phyloP scores from a whole-genome alignment of 805 yeast genomes.

The Ogataea naganishii region DNA sequence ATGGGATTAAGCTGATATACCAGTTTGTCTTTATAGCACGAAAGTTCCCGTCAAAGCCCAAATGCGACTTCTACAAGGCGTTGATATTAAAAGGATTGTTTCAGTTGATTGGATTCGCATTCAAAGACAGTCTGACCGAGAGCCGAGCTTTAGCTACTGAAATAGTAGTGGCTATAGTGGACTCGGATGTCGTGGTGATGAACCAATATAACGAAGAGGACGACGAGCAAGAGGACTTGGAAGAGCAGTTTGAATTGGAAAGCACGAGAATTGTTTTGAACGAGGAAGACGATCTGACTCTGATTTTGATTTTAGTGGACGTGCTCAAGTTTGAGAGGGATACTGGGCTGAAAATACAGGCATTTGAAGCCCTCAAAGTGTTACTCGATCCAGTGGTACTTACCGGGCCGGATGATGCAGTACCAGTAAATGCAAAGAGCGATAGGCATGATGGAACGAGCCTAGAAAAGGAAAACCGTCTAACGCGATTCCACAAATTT shows the following conservation, averaged over 20 bases:
- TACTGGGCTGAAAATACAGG: constrained; percentile 71
- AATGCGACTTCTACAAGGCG: constrained; percentile 54
- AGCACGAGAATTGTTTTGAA: not conserved
- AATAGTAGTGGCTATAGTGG: constrained; percentile 68
- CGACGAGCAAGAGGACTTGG: constrained; percentile 1
- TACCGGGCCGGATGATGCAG: not conserved
- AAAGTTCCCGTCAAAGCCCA: constrained; percentile 48
- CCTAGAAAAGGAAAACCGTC: constrained; percentile 23
- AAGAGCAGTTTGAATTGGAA: constrained; percentile 22
- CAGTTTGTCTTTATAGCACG: constrained; percentile 76
- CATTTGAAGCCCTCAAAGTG: constrained; percentile 73
- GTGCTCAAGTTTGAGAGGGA: constrained; percentile 55
- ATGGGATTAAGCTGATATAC: constrained; percentile 71
- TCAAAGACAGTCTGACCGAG: constrained; percentile 38
- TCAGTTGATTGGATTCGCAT: constrained; percentile 62
- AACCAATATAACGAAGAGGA: constrained; percentile 17
- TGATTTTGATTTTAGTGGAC: constrained; percentile 45
- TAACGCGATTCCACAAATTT: constrained; percentile 50
- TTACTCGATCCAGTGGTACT: constrained; percentile 47
- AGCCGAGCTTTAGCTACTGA: constrained; percentile 72
- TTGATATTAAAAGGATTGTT: constrained; percentile 65
- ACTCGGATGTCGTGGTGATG: constrained; percentile 68
- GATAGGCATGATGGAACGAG: constrained; percentile 1
- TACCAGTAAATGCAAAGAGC: not conserved
- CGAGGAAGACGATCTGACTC: constrained; percentile 40